Evolutionary conservation across 2,329 filamentous ascomycete species (phyloP).

Genomic region (Thelonectria discophora): DNA sequence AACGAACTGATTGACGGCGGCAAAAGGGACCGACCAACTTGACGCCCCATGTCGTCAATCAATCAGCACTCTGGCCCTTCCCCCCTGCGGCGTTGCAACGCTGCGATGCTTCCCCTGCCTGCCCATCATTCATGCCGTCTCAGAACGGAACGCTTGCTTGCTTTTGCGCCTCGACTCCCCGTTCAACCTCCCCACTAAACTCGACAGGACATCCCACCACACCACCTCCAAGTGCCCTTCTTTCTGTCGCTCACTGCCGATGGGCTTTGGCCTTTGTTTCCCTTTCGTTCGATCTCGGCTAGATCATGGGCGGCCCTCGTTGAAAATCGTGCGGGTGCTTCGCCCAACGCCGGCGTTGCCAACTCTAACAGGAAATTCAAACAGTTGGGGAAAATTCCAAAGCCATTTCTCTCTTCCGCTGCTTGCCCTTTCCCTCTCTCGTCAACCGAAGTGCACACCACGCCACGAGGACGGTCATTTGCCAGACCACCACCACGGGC

Average conservation of each 20-base stretch:
- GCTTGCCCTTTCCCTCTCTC: conserved; percentile 15
- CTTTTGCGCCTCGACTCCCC: conserved; percentile 8
- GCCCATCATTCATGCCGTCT: conserved; percentile 24
- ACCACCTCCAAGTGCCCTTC: conserved; percentile 1
- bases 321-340: too few species aligned
- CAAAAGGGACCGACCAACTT: conserved; percentile 20
- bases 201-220: conserved; percentile 12
- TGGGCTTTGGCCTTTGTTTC: conserved; percentile 20
- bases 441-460: conserved; percentile 14
- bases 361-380: conserved; percentile 28
- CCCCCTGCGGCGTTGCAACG: conserved; percentile 3
- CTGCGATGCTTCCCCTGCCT: background rate
- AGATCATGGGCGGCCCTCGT: conserved; percentile 30
- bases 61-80: conserved; percentile 2
- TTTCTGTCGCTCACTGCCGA: conserved; percentile 16
- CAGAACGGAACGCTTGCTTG: conserved; percentile 12
- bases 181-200: conserved; percentile 11
- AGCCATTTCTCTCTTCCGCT: conserved; percentile 27
- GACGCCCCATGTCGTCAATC: conserved; percentile 25
- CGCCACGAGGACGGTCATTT: conserved; percentile 30
- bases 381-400: conserved; percentile 25
- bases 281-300: conserved; percentile 35
- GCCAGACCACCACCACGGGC: conserved; percentile 30
- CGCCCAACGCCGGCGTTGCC: conserved; percentile 1
- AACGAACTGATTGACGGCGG: conserved; percentile 19